A percentile compares a stretch with the other conserved stretches of the same genome.
These are phyloP conservation scores for Ogataea nakhonphanomensis DNA, from an alignment of 805 yeast species.

Conservation along the genomic window DNA sequence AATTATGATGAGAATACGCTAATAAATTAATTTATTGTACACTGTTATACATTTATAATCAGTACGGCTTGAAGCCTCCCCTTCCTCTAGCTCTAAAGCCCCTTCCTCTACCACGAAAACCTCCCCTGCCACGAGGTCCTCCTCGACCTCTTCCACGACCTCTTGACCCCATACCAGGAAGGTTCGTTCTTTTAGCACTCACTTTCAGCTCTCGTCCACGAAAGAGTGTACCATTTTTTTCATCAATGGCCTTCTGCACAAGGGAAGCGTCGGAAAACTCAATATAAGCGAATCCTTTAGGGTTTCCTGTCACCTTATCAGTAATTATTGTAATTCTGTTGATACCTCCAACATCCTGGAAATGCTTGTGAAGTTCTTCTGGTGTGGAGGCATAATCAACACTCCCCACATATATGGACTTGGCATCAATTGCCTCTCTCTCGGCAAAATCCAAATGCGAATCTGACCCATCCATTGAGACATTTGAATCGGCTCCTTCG, in stretches of 20 bases:
- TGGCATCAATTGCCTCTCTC: constrained; percentile 66
- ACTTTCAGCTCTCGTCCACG: constrained; percentile 73
- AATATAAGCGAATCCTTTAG: constrained; percentile 84
- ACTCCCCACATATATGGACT: constrained; percentile 79
- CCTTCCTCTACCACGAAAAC: constrained; percentile 27
- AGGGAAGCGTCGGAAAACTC: constrained; percentile 71
- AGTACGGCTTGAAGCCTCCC: constrained; percentile 34
- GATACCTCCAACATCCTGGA: constrained; percentile 66
- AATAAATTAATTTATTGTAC: constrained; percentile 5
- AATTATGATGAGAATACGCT: constrained; percentile 13
- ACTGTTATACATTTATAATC: constrained; percentile 2
- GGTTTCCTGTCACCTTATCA: constrained; percentile 73
- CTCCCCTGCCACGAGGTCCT: constrained; percentile 18
- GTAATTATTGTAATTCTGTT: constrained; percentile 75
- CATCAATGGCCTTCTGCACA: constrained; percentile 59
- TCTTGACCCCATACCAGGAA: constrained; percentile 61
- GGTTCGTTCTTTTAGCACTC: constrained; percentile 71
- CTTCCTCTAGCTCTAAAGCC: constrained; percentile 30
- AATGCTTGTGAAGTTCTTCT: constrained; percentile 72
- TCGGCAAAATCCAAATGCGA: constrained; percentile 25
- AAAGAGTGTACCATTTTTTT: constrained; percentile 60
- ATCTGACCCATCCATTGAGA: constrained; percentile 11
- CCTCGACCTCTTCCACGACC: constrained; percentile 41
- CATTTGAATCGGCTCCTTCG: constrained; percentile 15
- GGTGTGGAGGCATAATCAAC: constrained; percentile 80